These are phyloP conservation scores for Herpetomonas samuelpessoai DNA, from an alignment of 208 protist species.

Conservation along the genomic window DNA sequence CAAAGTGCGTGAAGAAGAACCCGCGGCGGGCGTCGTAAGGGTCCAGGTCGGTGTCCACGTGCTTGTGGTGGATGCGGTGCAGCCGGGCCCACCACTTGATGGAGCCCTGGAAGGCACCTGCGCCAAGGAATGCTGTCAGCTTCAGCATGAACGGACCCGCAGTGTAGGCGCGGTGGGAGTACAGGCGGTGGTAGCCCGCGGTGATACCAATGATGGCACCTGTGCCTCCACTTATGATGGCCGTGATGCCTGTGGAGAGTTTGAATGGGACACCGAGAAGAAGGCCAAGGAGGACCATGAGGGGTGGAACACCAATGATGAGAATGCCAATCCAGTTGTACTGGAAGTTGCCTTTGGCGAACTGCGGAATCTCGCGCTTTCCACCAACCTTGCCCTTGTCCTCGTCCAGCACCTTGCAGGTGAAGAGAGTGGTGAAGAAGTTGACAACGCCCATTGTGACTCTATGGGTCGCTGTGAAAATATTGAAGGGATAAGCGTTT, in stretches of 20 bases:
- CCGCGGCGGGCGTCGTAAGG: slow-evolving; percentile 89
- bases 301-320: slow-evolving; percentile 51
- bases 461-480: neutral
- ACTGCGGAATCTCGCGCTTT: slow-evolving; percentile 49
- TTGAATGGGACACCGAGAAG: slow-evolving; percentile 55
- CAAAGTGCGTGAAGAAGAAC: slow-evolving; percentile 90
- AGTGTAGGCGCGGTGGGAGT: slow-evolving; percentile 83
- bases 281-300: slow-evolving; percentile 23
- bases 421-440: neutral
- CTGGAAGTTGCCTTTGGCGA: slow-evolving; percentile 56
- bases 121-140: slow-evolving; percentile 73
- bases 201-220: slow-evolving; percentile 89
- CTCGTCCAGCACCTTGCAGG: neutral
- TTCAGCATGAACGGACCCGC: slow-evolving; percentile 51
- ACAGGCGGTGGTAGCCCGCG: slow-evolving; percentile 88
- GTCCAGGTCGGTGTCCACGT: slow-evolving; percentile 90
- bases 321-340: slow-evolving; percentile 75
- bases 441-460: neutral
- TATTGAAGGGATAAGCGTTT: neutral
- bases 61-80: slow-evolving; percentile 91
- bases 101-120: slow-evolving; percentile 89
- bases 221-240: slow-evolving; percentile 75
- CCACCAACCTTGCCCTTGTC: neutral
- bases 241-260: slow-evolving; percentile 56
- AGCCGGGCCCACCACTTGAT: slow-evolving; percentile 89